Evolutionary conservation across 1,284 basidiomycete genomes (phyloP), one percentile per base, ranked within the genome.

Genomic region (Heliocybe sulcata): DNA sequence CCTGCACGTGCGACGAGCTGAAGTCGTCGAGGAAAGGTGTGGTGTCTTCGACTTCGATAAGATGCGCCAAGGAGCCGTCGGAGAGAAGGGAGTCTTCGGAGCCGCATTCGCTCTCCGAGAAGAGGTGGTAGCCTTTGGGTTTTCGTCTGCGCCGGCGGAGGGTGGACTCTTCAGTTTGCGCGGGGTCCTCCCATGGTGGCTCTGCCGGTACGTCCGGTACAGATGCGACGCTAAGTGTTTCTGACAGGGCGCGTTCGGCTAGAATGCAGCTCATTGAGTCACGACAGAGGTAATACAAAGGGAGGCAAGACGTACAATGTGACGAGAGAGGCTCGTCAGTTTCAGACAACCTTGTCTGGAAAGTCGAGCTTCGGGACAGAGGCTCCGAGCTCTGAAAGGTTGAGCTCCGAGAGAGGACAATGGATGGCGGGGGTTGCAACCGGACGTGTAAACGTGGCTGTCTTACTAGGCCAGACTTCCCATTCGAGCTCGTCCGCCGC

Each of bases 31-130:
- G 22, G 27, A 31, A 52, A 3, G 26, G 22, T 9, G 12, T 14
- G 14, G 20, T 29, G 3, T 49, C 19, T 14, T 49, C 47, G 27
- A n/a, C 19, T 6, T 49, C 47, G 47, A 29, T 45, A 4, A 6
- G 23, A 20, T n/a, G n/a, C n/a, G n/a, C n/a, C n/a, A 16, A 12
- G 47, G 47, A 26, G 6, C 47, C 27, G 11, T 8, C 6, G 38
- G 38, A 42, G 38, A 42, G 38, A 16, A 3, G 38, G 8, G 22
- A 25, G 47, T 49, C 47, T 11, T 49, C 47, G 9, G 27, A 26
- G 47, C 23, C 48, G 48, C 27, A 22, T 12, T 52, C 51, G 27
- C 27, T 52, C 10, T 33, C 51, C 6, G 51, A 52, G 51, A 52
- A 52, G 51, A 52, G 51, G 33, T 52, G 51, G 33, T 52, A 52